Percentiles rank a stretch among this genome's conserved stretches.
These are phyloP conservation scores for Lagenidium giganteum DNA, from an alignment of 352 stramenopile species.

Conservation along the genomic window DNA sequence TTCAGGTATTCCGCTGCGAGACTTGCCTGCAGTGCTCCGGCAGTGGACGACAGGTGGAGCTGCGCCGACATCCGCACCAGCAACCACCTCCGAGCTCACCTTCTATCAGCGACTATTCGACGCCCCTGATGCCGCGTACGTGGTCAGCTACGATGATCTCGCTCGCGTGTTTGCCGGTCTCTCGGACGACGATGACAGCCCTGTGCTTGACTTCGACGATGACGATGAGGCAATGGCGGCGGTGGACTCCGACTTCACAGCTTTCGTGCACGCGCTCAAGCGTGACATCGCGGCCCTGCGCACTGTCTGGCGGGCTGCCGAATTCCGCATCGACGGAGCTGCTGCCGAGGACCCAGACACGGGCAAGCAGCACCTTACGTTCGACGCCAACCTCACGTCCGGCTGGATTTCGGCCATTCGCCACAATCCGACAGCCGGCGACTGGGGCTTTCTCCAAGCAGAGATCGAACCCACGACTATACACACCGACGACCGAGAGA, in stretches of 20 bases:
- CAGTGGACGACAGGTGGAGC: constrained; percentile 25
- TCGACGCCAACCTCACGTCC: constrained; percentile 66
- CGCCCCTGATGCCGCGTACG: constrained; percentile 22
- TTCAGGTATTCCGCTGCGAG: constrained; percentile 44
- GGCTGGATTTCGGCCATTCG: constrained; percentile 73
- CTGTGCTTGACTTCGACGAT: constrained; percentile 13
- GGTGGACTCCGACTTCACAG: constrained; percentile 32
- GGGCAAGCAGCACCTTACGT: constrained; percentile 41
- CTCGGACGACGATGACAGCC: constrained; percentile 11
- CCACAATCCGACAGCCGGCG: constrained; percentile 53
- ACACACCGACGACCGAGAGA: constrained; percentile 19
- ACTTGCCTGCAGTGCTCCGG: constrained; percentile 38
- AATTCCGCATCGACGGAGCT: too few species aligned
- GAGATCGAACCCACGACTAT: constrained; percentile 7
- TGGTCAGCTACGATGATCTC: constrained; percentile 67
- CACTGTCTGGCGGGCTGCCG: constrained; percentile 58
- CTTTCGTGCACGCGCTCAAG: constrained; percentile 41
- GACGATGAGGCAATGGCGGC: constrained; percentile 2
- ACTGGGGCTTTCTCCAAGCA: constrained; percentile 46
- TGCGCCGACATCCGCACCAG: background rate
- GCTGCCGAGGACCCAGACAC: constrained; percentile 25
- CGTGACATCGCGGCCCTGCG: constrained; percentile 48
- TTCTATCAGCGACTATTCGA: constrained; percentile 29
- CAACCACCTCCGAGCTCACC: too few species aligned
- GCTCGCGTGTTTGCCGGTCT: constrained; percentile 45